These are phyloP conservation scores for Dalechampia spathulata DNA, from an alignment of 441 rosid genomes.

Conservation along the genomic window DNA sequence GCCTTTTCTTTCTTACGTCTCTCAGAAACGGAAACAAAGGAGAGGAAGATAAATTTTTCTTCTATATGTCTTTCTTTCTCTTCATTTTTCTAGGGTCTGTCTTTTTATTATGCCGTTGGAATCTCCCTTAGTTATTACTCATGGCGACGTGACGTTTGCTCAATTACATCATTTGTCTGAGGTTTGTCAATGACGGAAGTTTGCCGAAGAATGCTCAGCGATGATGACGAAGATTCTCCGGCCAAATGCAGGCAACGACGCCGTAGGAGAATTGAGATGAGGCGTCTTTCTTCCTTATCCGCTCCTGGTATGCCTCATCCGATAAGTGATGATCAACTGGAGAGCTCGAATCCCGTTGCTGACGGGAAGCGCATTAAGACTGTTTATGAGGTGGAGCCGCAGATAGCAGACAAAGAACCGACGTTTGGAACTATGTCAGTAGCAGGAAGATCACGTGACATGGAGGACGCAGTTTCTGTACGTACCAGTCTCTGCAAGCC, in stretches of 20 bases:
- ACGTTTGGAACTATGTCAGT: conserved; percentile 53
- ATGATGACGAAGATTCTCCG: conserved; percentile 35
- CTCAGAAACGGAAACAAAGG: conserved; percentile 9
- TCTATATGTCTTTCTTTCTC: neutral
- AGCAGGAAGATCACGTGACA: conserved; percentile 57
- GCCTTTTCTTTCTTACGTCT: conserved; percentile 12
- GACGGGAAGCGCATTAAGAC: conserved; percentile 27
- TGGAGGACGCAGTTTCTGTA: conserved; percentile 64
- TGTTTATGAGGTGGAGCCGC: conserved; percentile 12
- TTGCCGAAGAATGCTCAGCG: conserved; percentile 26
- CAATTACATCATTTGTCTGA: neutral
- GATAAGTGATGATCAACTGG: conserved; percentile 10
- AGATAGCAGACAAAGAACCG: conserved; percentile 22
- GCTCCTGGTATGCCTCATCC: conserved; percentile 7
- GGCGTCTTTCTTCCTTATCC: conserved; percentile 30
- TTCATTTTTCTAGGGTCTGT: neutral
- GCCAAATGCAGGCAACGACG: conserved; percentile 66
- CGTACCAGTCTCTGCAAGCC: conserved; percentile 41
- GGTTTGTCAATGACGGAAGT: conserved; percentile 33
- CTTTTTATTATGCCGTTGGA: neutral
- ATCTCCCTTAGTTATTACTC: neutral
- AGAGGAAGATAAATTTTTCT: neutral
- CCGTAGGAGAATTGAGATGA: conserved; percentile 54
- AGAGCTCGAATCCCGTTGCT: conserved; percentile 14
- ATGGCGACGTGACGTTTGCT: neutral